phyloP scores from a whole-genome alignment of 192 early-diverging fungal species.

The Kappamyces sp. region DNA sequence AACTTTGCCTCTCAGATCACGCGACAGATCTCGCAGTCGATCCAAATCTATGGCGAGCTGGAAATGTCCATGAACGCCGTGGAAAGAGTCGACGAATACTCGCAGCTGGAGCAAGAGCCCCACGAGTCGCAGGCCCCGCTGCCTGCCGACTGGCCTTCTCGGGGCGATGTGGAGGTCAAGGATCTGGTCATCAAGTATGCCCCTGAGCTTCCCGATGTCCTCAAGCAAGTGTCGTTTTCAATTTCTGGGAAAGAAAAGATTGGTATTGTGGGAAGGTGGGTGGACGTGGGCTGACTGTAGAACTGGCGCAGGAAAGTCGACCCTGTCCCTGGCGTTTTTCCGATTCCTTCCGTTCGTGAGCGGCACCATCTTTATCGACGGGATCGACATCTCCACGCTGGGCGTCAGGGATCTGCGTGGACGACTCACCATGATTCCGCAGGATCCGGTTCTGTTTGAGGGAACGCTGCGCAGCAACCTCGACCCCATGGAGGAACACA shows the following conservation, averaged over 20 bases:
- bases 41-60: slow-evolving; percentile 21
- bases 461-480: slow-evolving; percentile 50
- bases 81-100: slow-evolving; percentile 60
- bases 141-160: slow-evolving; percentile 24
- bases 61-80: slow-evolving; percentile 40
- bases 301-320: slow-evolving; percentile 70
- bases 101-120: slow-evolving; percentile 72
- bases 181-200: slow-evolving; percentile 52
- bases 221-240: slow-evolving; percentile 36
- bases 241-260: slow-evolving; percentile 36
- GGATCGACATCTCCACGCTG: slow-evolving; percentile 49
- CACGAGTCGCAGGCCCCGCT: slow-evolving; percentile 43
- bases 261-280: slow-evolving; percentile 37
- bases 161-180: slow-evolving; percentile 47
- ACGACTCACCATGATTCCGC: slow-evolving; percentile 38
- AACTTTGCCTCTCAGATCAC: slow-evolving; percentile 28
- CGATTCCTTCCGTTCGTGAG: slow-evolving; percentile 49
- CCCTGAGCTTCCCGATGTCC: slow-evolving; percentile 43
- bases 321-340: slow-evolving; percentile 61
- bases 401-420: slow-evolving; percentile 50
- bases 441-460: slow-evolving; percentile 48
- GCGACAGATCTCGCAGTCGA: slow-evolving; percentile 17
- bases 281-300: slow-evolving; percentile 24
- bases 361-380: slow-evolving; percentile 62
- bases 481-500: slow-evolving; percentile 56